These are phyloP conservation scores for Phylloporus scabripes DNA, from an alignment of 768 basidiomycete genomes.

Conservation along the genomic window DNA sequence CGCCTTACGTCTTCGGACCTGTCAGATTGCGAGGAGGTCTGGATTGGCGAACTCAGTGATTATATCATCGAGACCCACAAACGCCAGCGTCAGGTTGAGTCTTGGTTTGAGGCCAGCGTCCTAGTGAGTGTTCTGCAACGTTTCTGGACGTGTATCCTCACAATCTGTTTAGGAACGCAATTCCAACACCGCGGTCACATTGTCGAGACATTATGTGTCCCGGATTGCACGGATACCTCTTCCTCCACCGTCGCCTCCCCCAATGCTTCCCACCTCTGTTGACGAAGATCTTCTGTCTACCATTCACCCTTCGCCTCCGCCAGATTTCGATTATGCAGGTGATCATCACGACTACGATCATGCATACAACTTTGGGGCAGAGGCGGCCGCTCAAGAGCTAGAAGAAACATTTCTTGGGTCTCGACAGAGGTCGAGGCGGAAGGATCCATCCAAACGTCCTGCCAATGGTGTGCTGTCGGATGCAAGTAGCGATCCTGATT, in stretches of 20 bases:
- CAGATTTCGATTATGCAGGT: conserved; percentile 27
- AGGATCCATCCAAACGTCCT: conserved; percentile 46
- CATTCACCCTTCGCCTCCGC: conserved; percentile 34
- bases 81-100: conserved; percentile 65
- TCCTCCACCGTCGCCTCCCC: conserved; percentile 36
- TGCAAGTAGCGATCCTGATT: conserved; percentile 53
- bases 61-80: conserved; percentile 70
- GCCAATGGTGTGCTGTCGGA: conserved; percentile 50
- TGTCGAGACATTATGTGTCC: conserved; percentile 34
- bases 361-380: conserved; percentile 32
- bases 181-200: conserved; percentile 46
- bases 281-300: conserved; percentile 35
- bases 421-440: conserved; percentile 34
- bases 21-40: conserved; percentile 75
- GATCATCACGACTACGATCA: conserved; percentile 23
- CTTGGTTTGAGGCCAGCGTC: conserved; percentile 65
- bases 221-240: conserved; percentile 43
- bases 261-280: conserved; percentile 24
- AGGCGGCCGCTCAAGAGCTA: conserved; percentile 53
- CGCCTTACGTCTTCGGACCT: conserved; percentile 66
- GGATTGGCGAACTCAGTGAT: conserved; percentile 62
- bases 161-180: conserved; percentile 58
- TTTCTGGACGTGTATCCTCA: neutral
- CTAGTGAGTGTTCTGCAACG: conserved; percentile 40
- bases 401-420: conserved; percentile 51